A percentile compares a stretch with the other conserved stretches of the same genome.
Conservation (phyloP, 768 basidiomycete species). For the Hysterangium stoloniferum region DNA sequence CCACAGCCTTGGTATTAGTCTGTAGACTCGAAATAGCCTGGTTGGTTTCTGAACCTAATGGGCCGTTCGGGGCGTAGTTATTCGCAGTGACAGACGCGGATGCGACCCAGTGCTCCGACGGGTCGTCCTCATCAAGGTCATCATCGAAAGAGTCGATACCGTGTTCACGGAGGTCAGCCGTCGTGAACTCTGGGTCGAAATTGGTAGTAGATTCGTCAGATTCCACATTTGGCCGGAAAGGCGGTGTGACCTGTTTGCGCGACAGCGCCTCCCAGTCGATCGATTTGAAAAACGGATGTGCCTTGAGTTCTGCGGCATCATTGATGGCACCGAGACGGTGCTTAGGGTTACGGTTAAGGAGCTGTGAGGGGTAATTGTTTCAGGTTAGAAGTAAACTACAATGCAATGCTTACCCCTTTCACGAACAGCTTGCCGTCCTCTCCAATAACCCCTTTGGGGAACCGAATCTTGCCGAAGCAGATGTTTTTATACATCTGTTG, state of each 20-base stretch:
- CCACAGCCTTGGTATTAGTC: slow-evolving; percentile 31
- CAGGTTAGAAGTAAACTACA: slow-evolving; percentile 11
- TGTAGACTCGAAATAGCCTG: slow-evolving; percentile 20
- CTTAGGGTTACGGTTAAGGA: slow-evolving; percentile 97
- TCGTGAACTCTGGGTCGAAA: slow-evolving; percentile 97
- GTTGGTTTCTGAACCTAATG: slow-evolving; percentile 53
- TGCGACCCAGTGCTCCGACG: slow-evolving; percentile 20
- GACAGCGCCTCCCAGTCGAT: slow-evolving; percentile 91
- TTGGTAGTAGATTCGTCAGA: slow-evolving; percentile 97
- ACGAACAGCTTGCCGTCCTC: slow-evolving; percentile 99
- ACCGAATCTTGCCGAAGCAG: slow-evolving; percentile 97
- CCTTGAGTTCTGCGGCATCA: slow-evolving; percentile 91
- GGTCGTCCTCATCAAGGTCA: slow-evolving; percentile 33
- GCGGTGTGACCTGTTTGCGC: slow-evolving; percentile 85
- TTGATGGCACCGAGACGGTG: slow-evolving; percentile 88
- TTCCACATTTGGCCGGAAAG: slow-evolving; percentile 96
- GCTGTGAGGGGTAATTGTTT: slow-evolving; percentile 37
- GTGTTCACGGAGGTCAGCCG: slow-evolving; percentile 75
- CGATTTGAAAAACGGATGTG: slow-evolving; percentile 84
- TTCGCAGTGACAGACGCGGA: slow-evolving; percentile 30
- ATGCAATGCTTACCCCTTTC: slow-evolving; percentile 88
- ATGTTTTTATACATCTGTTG: slow-evolving; percentile 99
- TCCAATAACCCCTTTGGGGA: slow-evolving; percentile 92
- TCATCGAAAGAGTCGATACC: slow-evolving; percentile 33
- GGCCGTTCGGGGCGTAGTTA: slow-evolving; percentile 67